Evolutionary conservation across 2,329 filamentous ascomycete species (phyloP), one percentile per base, ranked within the genome.

Genomic region (Mycosphaerella sp.): DNA sequence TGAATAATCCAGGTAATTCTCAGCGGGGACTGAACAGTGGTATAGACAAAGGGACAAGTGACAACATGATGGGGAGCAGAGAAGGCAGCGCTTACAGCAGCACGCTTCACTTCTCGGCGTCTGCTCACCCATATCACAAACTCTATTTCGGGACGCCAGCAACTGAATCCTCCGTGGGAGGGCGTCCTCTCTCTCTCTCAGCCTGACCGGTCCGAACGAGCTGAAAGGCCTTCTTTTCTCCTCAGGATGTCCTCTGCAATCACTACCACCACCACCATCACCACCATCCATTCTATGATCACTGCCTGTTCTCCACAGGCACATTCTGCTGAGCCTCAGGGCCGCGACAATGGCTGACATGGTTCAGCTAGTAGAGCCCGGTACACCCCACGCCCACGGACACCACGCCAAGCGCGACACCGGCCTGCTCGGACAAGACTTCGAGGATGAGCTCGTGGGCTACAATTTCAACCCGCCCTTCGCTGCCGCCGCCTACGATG

Each of bases 281-380:
- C 14, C 14, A 10, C 21, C 45, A 7, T 23, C 14, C 26, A 5
- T 41, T 42, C 23, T 42, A 46, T 31, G 44, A 14, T 21, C 40
- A 9, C 34, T 34, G 41, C 14, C n/a, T 31, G 10, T n/a, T 39
- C 26, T 6, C 2, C 10, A n/a, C 21, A 17, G 44, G 50, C 43
- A 32, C 14, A 10, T 29, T 29, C n/a, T 32, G 44, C 50, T 50
- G 41, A 56, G 49, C 54, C 42, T 49, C 54, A 45, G 42, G 36
- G 42, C 46, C 54, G 38, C 46, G 43, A 46, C 44, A 34, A 56
- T 53, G 46, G 41, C 31, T 34, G 40, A 41, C 44, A 45, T 31
- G 11, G 43, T 43, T 7, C 10, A 47, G 40, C 49, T 48, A 43
- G 48, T 12, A 6, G 31, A 23, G 42, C 36, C 29, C 31, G 41